These are phyloP conservation scores for Lepiota venenata DNA, from an alignment of 768 basidiomycete genomes.

Conservation along the genomic window DNA sequence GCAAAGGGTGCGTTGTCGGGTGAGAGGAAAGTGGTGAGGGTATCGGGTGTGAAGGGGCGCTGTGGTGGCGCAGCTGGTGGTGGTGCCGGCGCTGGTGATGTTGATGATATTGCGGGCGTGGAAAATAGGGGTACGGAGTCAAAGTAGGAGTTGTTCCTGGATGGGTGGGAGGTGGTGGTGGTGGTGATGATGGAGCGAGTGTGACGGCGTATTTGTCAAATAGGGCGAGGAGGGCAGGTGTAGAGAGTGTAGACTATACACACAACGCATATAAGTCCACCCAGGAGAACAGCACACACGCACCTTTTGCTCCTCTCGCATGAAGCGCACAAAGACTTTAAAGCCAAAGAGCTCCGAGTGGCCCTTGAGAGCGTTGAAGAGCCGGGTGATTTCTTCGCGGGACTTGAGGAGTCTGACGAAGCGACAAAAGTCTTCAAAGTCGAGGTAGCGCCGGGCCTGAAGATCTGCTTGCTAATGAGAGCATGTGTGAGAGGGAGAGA, in stretches of 20 bases:
- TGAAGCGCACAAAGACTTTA: conserved; percentile 40
- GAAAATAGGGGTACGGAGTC: neutral
- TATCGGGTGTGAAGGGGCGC: conserved; percentile 45
- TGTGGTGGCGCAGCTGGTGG: conserved; percentile 19
- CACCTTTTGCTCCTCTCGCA: conserved; percentile 44
- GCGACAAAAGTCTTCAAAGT: conserved; percentile 77
- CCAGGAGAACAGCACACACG: no score
- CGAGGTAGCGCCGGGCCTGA: conserved; percentile 53
- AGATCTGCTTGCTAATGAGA: conserved; percentile 63
- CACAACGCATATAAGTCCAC: no score
- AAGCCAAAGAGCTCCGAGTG: conserved; percentile 36
- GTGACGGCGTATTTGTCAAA: conserved; percentile 35
- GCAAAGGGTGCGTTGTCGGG: conserved; percentile 62
- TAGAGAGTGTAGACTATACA: conserved; percentile 34
- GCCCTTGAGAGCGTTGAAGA: conserved; percentile 48
- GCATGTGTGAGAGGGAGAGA: conserved; percentile 7
- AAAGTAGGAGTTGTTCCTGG: neutral
- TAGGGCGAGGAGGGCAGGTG: conserved; percentile 30
- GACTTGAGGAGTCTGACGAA: conserved; percentile 86
- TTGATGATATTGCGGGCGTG: neutral
- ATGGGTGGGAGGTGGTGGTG: conserved; percentile 6
- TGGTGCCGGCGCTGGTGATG: neutral
- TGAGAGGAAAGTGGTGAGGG: conserved; percentile 78
- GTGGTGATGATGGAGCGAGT: conserved; percentile 4
- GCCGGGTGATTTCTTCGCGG: conserved; percentile 72